Evolutionary conservation across 2,329 filamentous ascomycete genomes (phyloP).

Genomic region (Fusarium newnesense): DNA sequence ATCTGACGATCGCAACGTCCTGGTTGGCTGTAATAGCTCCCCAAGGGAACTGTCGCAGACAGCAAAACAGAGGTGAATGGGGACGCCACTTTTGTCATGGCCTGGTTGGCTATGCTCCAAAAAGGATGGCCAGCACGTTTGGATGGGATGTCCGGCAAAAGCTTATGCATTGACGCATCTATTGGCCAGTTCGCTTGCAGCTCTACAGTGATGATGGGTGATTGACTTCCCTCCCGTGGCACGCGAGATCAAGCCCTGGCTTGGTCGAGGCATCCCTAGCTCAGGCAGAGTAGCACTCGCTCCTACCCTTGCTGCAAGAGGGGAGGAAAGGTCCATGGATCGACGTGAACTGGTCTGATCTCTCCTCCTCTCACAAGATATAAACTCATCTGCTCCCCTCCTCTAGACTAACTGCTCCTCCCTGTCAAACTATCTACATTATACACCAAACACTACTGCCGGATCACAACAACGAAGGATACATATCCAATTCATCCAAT

Average conservation of each 20-base stretch:
- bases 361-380: conserved; percentile 17
- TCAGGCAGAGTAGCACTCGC: conserved; percentile 4
- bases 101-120: conserved; percentile 22
- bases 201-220: conserved; percentile 29
- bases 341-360: conserved; percentile 23
- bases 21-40: conserved; percentile 18
- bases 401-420: not conserved
- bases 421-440: not conserved
- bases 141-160: conserved; percentile 19
- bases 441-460: not conserved
- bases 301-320: conserved; percentile 14
- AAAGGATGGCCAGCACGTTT: conserved; percentile 31
- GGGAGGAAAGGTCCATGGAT: conserved; percentile 9
- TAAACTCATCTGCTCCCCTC: conserved; percentile 20
- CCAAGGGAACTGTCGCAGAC: not conserved
- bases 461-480: not conserved
- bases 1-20: conserved; percentile 25
- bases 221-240: conserved; percentile 24
- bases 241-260: conserved; percentile 29
- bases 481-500: not conserved
- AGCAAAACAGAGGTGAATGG: conserved; percentile 5
- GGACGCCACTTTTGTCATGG: conserved; percentile 38
- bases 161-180: conserved; percentile 19
- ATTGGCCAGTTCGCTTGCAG: conserved; percentile 20
- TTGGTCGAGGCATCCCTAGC: conserved; percentile 19